These are phyloP conservation scores for Zygosaccharomyces sapae DNA, from an alignment of 1,139 yeast species.

Conservation along the genomic window DNA sequence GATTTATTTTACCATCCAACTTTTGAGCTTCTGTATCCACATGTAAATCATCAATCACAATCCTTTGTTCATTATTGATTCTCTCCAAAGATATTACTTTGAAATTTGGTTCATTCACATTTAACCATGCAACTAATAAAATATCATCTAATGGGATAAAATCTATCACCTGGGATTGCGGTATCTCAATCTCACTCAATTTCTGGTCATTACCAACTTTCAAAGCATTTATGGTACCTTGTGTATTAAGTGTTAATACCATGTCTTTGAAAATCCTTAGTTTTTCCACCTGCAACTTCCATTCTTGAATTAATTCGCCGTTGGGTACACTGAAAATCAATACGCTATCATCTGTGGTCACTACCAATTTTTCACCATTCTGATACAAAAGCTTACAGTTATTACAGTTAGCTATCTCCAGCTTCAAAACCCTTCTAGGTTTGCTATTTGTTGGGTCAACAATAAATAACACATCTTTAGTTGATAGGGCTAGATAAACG, in stretches of 20 bases:
- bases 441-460: conserved; percentile 36
- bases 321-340: conserved; percentile 20
- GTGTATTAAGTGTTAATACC: conserved; percentile 22
- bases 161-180: conserved; percentile 29
- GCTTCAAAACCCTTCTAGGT: conserved; percentile 28
- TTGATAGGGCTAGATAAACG: conserved; percentile 18
- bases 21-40: conserved; percentile 1
- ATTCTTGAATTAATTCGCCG: conserved; percentile 18
- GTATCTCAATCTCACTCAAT: conserved; percentile 22
- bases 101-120: conserved; percentile 36
- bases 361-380: conserved; percentile 23
- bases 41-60: conserved; percentile 20
- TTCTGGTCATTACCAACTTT: conserved; percentile 17
- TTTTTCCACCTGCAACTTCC: conserved; percentile 25
- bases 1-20: conserved; percentile 5
- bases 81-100: conserved; percentile 22
- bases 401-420: conserved; percentile 22
- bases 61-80: conserved; percentile 19
- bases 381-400: conserved; percentile 19
- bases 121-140: conserved; percentile 34
- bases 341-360: conserved; percentile 25
- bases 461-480: conserved; percentile 29
- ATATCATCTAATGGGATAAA: conserved; percentile 19
- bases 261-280: conserved; percentile 21
- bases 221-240: conserved; percentile 23